Percentiles rank a stretch among this genome's conserved stretches.
Conservation (phyloP, 306 rosid species). For the Sphenostylis stenocarpa region DNA sequence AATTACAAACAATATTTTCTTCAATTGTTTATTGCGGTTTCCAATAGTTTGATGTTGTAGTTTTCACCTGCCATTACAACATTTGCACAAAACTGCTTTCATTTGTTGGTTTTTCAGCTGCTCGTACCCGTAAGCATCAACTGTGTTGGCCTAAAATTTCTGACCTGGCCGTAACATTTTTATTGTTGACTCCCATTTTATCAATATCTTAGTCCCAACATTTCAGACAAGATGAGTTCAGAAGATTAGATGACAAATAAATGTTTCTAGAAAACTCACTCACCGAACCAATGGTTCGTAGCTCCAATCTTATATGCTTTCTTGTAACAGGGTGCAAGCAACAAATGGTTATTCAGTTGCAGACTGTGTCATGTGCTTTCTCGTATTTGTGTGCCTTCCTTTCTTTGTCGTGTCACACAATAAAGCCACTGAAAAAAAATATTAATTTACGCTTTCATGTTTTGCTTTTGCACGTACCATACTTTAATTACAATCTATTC, state of each 20-base stretch:
- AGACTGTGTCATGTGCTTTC: conserved; percentile 21
- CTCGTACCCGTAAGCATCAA: background rate
- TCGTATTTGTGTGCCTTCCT: background rate
- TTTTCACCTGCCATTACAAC: background rate
- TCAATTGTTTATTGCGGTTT: too few relatives aligned
- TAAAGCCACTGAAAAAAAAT: conserved; percentile 30
- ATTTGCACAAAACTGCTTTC: background rate
- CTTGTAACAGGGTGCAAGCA: conserved; percentile 40
- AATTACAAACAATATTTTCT: too few relatives aligned
- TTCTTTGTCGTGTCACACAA: conserved; percentile 35
- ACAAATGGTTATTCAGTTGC: conserved; percentile 1
- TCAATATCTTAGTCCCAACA: background rate
- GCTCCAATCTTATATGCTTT: conserved; percentile 30
- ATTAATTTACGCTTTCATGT: background rate
- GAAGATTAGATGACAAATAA: background rate
- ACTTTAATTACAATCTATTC: background rate
- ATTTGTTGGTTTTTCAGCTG: background rate
- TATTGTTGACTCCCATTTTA: background rate
- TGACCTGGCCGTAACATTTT: background rate
- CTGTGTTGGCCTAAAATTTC: background rate
- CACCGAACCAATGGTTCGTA: background rate
- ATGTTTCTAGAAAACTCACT: background rate
- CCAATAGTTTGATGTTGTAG: too few relatives aligned
- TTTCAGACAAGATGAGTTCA: background rate
- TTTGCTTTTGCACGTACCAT: background rate